These are phyloP conservation scores for Pythium dissimile DNA, from an alignment of 352 stramenopile species.

Conservation along the genomic window DNA sequence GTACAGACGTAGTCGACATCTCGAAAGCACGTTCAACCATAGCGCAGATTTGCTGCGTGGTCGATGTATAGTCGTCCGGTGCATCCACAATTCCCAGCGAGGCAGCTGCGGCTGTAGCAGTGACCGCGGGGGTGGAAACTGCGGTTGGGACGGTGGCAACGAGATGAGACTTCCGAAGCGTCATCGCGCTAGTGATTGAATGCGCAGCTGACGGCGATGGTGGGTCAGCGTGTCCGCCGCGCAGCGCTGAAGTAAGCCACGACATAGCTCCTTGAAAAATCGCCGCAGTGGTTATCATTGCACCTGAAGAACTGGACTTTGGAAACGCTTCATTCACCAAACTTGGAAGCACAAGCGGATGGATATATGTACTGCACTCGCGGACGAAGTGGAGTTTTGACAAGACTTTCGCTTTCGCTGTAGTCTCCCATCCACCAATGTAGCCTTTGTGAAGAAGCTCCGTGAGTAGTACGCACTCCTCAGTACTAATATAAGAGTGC, in stretches of 20 bases:
- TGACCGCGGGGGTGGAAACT: constrained; percentile 19
- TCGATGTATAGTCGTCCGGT: constrained; percentile 39
- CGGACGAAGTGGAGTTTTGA: constrained; percentile 71
- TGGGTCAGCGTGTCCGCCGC: constrained; percentile 16
- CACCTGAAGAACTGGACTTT: constrained; percentile 12
- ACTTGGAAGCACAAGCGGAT: constrained; percentile 25
- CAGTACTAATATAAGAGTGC: constrained; percentile 73
- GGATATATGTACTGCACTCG: constrained; percentile 44
- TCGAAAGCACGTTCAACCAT: constrained; percentile 64
- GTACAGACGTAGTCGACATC: constrained; percentile 35
- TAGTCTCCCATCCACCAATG: constrained; percentile 73
- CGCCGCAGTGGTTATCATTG: constrained; percentile 25
- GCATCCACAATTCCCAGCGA: constrained; percentile 49
- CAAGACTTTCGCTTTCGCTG: constrained; percentile 61
- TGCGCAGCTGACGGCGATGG: constrained; percentile 23
- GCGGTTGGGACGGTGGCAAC: constrained; percentile 20
- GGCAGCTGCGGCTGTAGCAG: constrained; percentile 31
- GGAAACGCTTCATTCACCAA: constrained; percentile 32
- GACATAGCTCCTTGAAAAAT: constrained; percentile 31
- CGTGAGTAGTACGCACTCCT: constrained; percentile 68
- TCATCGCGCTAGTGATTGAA: constrained; percentile 27
- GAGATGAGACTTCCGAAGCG: constrained; percentile 26
- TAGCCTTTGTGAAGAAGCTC: constrained; percentile 80
- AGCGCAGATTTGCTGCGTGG: constrained; percentile 47
- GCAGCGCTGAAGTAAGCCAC: constrained; percentile 27